These are phyloP conservation scores for Setaria viridis DNA, from an alignment of 202 grass and related monocot genomes.

Conservation along the genomic window DNA sequence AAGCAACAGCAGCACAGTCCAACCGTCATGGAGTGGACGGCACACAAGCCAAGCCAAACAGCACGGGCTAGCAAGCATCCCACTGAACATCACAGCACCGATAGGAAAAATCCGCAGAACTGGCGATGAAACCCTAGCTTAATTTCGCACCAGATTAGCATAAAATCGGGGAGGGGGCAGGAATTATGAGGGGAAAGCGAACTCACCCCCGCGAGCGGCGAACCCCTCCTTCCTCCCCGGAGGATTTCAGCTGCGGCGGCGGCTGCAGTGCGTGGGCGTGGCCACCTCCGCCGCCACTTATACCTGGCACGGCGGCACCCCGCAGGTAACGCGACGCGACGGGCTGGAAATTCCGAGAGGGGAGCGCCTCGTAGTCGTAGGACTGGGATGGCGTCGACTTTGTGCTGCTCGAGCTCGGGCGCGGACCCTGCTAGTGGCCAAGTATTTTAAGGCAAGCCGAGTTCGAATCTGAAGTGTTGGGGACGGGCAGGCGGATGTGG, in stretches of 20 bases:
- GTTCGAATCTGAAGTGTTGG: conserved; percentile 16
- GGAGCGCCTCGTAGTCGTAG: conserved; percentile 25
- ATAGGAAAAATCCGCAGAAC: neutral
- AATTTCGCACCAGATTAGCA: neutral
- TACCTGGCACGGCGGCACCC: neutral
- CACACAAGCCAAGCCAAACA: conserved; percentile 1
- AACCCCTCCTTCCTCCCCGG: neutral
- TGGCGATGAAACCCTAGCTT: neutral
- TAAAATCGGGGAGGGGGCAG: neutral
- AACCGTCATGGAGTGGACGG: neutral
- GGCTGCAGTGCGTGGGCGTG: neutral
- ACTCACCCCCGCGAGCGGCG: conserved; percentile 11
- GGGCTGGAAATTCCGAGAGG: conserved; percentile 38
- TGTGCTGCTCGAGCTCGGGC: neutral
- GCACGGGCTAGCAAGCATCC: neutral
- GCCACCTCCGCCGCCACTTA: conserved; percentile 31
- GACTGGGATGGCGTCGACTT: neutral
- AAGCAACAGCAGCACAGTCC: conserved; percentile 37
- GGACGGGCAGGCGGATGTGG: neutral
- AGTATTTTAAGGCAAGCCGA: conserved; percentile 4
- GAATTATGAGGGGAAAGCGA: neutral
- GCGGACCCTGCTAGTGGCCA: neutral
- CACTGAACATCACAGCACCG: neutral
- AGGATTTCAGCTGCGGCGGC: conserved; percentile 20
- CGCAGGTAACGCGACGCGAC: conserved; percentile 34